Evolutionary conservation across 2,329 filamentous ascomycete genomes (phyloP).

Genomic region (Hysterium pulicare): DNA sequence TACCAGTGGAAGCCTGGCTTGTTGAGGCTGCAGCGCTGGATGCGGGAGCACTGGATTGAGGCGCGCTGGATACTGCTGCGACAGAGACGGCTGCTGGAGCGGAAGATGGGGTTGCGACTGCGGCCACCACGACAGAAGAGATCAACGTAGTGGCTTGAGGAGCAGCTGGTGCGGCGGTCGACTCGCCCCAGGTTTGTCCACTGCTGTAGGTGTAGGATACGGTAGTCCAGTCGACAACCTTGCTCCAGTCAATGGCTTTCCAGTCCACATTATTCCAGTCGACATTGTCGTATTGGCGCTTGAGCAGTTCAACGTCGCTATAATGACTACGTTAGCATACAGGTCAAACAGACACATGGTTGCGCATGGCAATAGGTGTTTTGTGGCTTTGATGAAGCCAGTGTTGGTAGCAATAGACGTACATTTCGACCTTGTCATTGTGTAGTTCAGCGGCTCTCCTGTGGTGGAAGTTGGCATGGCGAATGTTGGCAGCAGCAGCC

Average conservation of each 20-base stretch:
- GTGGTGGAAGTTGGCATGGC: conserved; percentile 36
- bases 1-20: background rate
- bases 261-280: conserved; percentile 1
- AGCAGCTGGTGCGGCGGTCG: conserved; percentile 24
- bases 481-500: conserved; percentile 28
- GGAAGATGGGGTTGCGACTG: background rate
- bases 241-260: no score
- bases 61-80: background rate
- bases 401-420: conserved; percentile 12
- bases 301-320: conserved; percentile 26
- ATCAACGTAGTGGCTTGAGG: conserved; percentile 12
- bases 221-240: conserved; percentile 28
- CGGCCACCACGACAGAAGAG: conserved; percentile 10
- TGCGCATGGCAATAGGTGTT: conserved; percentile 13
- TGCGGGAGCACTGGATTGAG: background rate
- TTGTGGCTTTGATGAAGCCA: background rate
- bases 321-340: no score
- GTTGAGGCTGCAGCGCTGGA: background rate
- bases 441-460: conserved; percentile 16
- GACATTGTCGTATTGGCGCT: conserved; percentile 19
- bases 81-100: conserved; percentile 2
- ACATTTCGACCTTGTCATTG: conserved; percentile 17
- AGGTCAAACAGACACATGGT: no score
- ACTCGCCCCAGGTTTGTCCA: conserved; percentile 24
- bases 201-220: conserved; percentile 23